A percentile compares a stretch with the other conserved stretches of the same genome.
These are phyloP conservation scores for Penicillium sp. DNA, from an alignment of 2,329 filamentous ascomycete species.

Conservation along the genomic window DNA sequence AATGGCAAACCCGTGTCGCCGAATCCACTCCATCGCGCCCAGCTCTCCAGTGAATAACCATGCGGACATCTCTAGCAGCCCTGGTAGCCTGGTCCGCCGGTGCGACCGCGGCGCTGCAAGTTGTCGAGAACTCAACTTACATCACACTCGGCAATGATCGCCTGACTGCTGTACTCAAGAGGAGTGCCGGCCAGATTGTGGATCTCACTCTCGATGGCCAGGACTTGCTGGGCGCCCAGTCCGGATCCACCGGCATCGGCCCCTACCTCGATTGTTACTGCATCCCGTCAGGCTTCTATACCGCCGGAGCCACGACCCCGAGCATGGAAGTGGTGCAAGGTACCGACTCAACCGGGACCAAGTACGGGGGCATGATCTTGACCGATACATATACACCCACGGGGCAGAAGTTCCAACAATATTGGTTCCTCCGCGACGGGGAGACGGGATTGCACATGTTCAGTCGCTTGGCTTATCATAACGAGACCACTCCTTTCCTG, in stretches of 20 bases:
- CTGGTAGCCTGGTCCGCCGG: constrained; percentile 9
- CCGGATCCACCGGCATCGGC: constrained; percentile 52
- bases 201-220: constrained; percentile 50
- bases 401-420: constrained; percentile 62
- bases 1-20: background rate
- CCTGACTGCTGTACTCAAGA: constrained; percentile 47
- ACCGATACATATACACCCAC: constrained; percentile 60
- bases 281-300: constrained; percentile 60
- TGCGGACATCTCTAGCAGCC: background rate
- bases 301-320: constrained; percentile 54
- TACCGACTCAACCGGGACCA: constrained; percentile 51
- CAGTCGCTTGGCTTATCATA: constrained; percentile 61
- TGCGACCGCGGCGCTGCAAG: constrained; percentile 18
- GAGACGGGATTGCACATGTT: constrained; percentile 66
- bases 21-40: background rate
- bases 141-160: constrained; percentile 47
- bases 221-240: constrained; percentile 53
- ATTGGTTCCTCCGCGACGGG: constrained; percentile 64
- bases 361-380: constrained; percentile 62
- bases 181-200: constrained; percentile 44
- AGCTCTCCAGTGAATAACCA: background rate
- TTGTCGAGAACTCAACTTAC: constrained; percentile 20
- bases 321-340: constrained; percentile 55
- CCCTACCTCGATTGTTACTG: constrained; percentile 67
- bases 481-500: constrained; percentile 57